Conservation (phyloP, 2,329 filamentous ascomycete species). For the Fusarium succisae region DNA sequence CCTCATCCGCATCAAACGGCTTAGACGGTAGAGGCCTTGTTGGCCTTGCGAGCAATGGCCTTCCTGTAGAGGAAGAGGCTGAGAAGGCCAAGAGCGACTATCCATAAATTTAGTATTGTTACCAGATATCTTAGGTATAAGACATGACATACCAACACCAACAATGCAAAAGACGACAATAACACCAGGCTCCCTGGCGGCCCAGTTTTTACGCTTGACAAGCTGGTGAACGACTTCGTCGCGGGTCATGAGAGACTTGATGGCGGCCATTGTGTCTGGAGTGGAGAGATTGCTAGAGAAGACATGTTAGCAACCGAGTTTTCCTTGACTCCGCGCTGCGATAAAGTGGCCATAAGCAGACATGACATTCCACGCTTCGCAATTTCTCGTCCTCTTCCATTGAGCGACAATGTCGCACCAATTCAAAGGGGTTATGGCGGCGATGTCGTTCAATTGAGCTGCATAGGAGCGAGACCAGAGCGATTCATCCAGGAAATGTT, state of each 20-base stretch:
- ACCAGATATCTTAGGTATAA: background rate
- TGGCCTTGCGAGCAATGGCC: constrained; percentile 46
- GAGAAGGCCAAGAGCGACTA: constrained; percentile 48
- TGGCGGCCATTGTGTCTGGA: constrained; percentile 53
- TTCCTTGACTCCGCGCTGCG: background rate
- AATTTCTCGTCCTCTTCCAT: constrained; percentile 13
- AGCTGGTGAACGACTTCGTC: constrained; percentile 51
- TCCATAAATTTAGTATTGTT: constrained; percentile 22
- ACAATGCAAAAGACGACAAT: constrained; percentile 57
- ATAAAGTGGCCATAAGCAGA: background rate
- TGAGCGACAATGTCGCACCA: constrained; percentile 8
- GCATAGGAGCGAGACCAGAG: background rate
- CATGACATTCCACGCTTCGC: background rate
- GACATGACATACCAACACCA: constrained; percentile 48
- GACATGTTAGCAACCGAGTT: constrained; percentile 7
- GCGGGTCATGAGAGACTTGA: constrained; percentile 51
- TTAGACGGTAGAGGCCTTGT: constrained; percentile 44
- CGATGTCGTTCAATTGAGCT: constrained; percentile 19
- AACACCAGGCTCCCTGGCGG: constrained; percentile 51
- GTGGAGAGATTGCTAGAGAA: constrained; percentile 41
- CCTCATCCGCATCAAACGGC: constrained; percentile 14
- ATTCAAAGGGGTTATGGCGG: constrained; percentile 6
- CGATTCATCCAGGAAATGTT: background rate
- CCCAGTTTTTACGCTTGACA: constrained; percentile 55
- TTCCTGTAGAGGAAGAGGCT: constrained; percentile 47